phyloP scores from a whole-genome alignment of 345 rosid species.

The Lenwebbia sp. region DNA sequence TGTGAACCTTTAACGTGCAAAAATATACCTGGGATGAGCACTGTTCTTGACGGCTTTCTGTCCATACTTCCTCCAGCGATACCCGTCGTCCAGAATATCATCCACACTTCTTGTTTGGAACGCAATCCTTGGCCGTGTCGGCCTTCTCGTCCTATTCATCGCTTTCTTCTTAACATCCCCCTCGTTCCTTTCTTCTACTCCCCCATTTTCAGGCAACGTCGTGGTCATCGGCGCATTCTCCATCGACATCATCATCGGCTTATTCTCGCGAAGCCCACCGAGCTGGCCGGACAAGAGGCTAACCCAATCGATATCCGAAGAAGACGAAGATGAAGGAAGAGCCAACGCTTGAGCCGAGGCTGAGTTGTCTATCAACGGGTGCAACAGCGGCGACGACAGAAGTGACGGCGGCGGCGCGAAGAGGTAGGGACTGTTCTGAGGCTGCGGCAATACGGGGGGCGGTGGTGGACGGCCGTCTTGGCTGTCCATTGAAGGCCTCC shows the following conservation, averaged over 20 bases:
- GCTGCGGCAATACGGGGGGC: not conserved
- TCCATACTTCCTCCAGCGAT: constrained; percentile 61
- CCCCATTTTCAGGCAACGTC: constrained; percentile 8
- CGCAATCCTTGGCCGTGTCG: constrained; percentile 39
- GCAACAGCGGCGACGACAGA: not conserved
- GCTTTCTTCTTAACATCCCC: constrained; percentile 19
- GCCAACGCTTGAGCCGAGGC: constrained; percentile 15
- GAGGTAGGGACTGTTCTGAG: constrained; percentile 1
- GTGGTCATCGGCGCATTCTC: constrained; percentile 5
- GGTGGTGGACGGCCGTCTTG: not conserved
- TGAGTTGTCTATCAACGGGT: not conserved
- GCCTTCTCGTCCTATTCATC: constrained; percentile 21
- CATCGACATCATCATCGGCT: not conserved
- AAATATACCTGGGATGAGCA: constrained; percentile 43
- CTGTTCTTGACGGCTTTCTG: constrained; percentile 60
- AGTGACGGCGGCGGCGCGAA: not conserved
- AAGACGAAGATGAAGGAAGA: constrained; percentile 1
- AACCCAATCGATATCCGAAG: constrained; percentile 35
- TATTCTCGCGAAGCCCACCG: not conserved
- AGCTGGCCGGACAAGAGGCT: constrained; percentile 30
- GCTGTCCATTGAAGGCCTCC: not conserved
- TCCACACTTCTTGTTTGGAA: constrained; percentile 59
- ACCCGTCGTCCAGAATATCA: constrained; percentile 69
- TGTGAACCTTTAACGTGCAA: not conserved
- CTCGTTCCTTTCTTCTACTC: constrained; percentile 3